Base-by-base conservation (phyloP, 257 asterid species). In the Solanum ossicruentum region DNA sequence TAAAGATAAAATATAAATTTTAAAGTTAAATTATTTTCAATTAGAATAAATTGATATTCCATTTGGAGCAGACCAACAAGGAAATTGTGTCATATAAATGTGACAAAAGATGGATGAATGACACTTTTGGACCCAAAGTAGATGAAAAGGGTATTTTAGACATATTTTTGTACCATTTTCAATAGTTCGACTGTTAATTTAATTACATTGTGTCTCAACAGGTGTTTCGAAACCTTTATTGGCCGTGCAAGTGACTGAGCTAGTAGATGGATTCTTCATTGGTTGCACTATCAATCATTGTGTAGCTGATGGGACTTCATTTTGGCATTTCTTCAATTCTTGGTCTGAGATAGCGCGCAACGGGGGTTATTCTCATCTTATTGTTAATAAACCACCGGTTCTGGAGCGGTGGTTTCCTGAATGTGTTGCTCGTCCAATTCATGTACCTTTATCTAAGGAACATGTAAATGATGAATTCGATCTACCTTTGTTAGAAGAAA, bases 241-340 rank as follows among this genome's bases (percentile, higher is more conserved):
- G 1, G 90, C 77, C 0, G 91, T 90, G 26, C 92, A 92, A 39
- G 88, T 91, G 1, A 92, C 93, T 0, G 89, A 91, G 83, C 91
- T 93, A 36, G 88, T 41, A 0, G 94, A 92, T 52, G 89, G 93
- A 36, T 51, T 84, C 63, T 85, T 92, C 60, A 61, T 92, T 12
- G 89, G 87, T 5, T 84, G 90, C 83, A 84, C 91, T 7, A 82
- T 87, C 7, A 93, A 93, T 45, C 94, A 92, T 56, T 83, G 73
- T 9, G 82, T 90, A 10, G 83, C 69, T 0, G 93, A 92, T 43
- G 93, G 93, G 32, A 72, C 88, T 2, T 83, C 93, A 3, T 89
- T 91, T 54, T 93, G 93, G 95, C 91, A 88, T 70, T 92, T 93
- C 86, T 32, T 91, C 80, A 89, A 85, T 58, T 87, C 90, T 2